Percentiles rank a stretch among this genome's conserved stretches.
Evolutionary conservation across 345 rosid species (phyloP).

Genomic region (Salix suchowensis): DNA sequence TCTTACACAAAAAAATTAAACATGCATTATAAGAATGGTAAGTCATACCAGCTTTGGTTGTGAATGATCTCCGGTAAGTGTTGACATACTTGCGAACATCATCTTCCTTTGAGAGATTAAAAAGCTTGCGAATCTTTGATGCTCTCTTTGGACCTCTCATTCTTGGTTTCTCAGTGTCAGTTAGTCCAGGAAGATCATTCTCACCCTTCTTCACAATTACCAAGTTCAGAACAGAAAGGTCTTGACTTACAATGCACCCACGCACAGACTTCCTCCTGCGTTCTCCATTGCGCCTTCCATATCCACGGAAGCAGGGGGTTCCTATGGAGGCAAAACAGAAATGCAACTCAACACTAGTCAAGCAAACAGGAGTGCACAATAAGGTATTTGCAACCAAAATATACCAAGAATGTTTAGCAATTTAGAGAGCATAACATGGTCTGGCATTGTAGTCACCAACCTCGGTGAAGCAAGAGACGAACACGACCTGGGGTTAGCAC

Average conservation of each 20-base stretch:
- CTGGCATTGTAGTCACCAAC: slow-evolving; percentile 18
- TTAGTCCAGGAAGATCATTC: slow-evolving; percentile 71
- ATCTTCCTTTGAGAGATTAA: slow-evolving; percentile 72
- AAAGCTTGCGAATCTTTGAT: slow-evolving; percentile 69
- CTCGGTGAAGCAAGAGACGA: slow-evolving; percentile 75
- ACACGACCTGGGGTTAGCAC: slow-evolving; percentile 90
- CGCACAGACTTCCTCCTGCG: slow-evolving; percentile 85
- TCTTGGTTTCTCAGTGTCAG: slow-evolving; percentile 67
- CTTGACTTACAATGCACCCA: slow-evolving; percentile 79
- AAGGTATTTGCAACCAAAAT: neutral
- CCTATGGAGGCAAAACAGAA: slow-evolving; percentile 20
- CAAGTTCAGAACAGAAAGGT: slow-evolving; percentile 75
- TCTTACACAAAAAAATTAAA: neutral
- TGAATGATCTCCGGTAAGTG: slow-evolving; percentile 75
- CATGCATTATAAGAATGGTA: neutral
- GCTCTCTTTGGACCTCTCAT: slow-evolving; percentile 90
- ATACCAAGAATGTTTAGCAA: neutral
- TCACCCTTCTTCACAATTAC: slow-evolving; percentile 83
- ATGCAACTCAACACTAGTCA: slow-evolving; percentile 10
- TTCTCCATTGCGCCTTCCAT: slow-evolving; percentile 75
- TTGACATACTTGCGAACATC: slow-evolving; percentile 77
- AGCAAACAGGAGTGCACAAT: neutral
- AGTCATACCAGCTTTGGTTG: slow-evolving; percentile 53
- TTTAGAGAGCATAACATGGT: neutral
- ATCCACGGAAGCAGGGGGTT: slow-evolving; percentile 78